Evolutionary conservation across 768 basidiomycete species (phyloP).

Genomic region (Hygrophoropsis aurantiaca): DNA sequence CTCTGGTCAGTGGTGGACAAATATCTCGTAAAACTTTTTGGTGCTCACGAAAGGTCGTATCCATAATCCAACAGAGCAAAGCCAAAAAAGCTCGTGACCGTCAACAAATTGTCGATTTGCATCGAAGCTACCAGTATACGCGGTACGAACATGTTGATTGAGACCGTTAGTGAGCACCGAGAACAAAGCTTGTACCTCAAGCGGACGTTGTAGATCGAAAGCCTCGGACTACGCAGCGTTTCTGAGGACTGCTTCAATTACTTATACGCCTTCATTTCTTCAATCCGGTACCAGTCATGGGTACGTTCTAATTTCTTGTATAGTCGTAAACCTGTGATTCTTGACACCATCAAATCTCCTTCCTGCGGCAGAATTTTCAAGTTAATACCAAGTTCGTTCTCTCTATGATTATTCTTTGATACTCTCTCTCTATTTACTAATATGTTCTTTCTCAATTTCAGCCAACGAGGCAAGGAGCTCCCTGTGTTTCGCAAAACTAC

Average conservation of each 20-base stretch:
- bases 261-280: constrained; percentile 96
- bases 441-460: too few species aligned
- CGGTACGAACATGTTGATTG: constrained; percentile 89
- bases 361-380: too few species aligned
- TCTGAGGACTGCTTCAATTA: too few species aligned
- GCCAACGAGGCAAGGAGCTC: too few species aligned
- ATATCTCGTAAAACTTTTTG: constrained; percentile 89
- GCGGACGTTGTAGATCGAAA: constrained; percentile 41
- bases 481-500: too few species aligned
- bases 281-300: constrained; percentile 97
- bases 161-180: constrained; percentile 95
- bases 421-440: too few species aligned
- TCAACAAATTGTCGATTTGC: constrained; percentile 59
- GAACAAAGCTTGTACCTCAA: constrained; percentile 78
- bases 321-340: too few species aligned
- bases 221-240: too few species aligned
- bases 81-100: constrained; percentile 74
- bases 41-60: constrained; percentile 78
- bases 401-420: too few species aligned
- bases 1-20: constrained; percentile 76
- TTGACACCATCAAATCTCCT: too few species aligned
- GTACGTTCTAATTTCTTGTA: constrained; percentile 37
- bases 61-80: constrained; percentile 55
- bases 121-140: constrained; percentile 60
- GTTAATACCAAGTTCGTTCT: too few species aligned